A percentile compares a stretch with the other conserved stretches of the same genome.
phyloP scores from a whole-genome alignment of 495 filamentous ascomycete genomes.

The Ascobolus immersus region DNA sequence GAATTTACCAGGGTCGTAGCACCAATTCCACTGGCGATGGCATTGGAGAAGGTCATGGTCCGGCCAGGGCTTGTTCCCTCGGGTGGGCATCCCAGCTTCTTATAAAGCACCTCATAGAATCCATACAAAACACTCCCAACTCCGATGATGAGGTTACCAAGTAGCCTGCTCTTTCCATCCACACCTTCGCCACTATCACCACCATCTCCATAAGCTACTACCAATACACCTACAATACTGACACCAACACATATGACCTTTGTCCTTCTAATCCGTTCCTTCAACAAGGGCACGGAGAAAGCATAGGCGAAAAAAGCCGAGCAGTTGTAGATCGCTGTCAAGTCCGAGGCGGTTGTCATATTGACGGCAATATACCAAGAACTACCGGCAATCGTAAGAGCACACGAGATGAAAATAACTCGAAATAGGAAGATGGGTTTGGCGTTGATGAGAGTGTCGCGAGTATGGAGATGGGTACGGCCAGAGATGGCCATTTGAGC shows the following conservation, averaged over 20 bases:
- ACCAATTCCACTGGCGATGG: constrained; percentile 68
- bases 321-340: constrained; percentile 98
- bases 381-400: constrained; percentile 71
- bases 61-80: constrained; percentile 57
- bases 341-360: constrained; percentile 68
- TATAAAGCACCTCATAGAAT: constrained; percentile 92
- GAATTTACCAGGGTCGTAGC: constrained; percentile 37
- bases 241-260: constrained; percentile 65
- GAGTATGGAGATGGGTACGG: constrained; percentile 34
- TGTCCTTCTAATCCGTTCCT: constrained; percentile 51
- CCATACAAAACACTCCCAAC: constrained; percentile 85
- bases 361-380: constrained; percentile 91
- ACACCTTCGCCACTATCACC: constrained; percentile 19
- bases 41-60: constrained; percentile 79
- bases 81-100: constrained; percentile 71
- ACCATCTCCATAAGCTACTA: constrained; percentile 74
- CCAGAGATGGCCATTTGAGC: constrained; percentile 47
- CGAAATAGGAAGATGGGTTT: constrained; percentile 49
- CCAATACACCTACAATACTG: constrained; percentile 65
- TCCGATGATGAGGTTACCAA: constrained; percentile 81
- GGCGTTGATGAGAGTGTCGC: constrained; percentile 26
- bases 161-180: constrained; percentile 26
- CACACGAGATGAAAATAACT: constrained; percentile 56
- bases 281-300: constrained; percentile 69
- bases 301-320: constrained; percentile 95